phyloP scores from a whole-genome alignment of 1,284 basidiomycete species.

The Ceratobasidium sp. region DNA sequence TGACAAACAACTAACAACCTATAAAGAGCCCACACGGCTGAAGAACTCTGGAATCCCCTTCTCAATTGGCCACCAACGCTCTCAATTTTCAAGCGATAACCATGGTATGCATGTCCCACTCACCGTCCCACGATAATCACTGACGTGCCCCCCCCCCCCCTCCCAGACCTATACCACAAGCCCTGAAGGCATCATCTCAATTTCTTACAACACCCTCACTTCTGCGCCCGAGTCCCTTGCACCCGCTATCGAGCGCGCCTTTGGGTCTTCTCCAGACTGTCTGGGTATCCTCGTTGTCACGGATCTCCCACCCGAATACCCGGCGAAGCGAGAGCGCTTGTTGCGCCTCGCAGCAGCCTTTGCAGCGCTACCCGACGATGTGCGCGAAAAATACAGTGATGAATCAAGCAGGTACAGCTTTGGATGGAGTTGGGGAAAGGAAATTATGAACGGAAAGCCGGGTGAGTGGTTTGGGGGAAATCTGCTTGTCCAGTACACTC shows the following conservation, averaged over 20 bases:
- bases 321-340: conserved; percentile 70
- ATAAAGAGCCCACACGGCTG: conserved; percentile 18
- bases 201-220: conserved; percentile 73
- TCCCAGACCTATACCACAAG: conserved; percentile 38
- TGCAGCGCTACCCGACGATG: conserved; percentile 70
- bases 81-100: conserved; percentile 4
- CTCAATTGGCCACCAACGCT: not conserved
- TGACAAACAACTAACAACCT: conserved; percentile 1
- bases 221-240: conserved; percentile 68
- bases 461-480: conserved; percentile 57
- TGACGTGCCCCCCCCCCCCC: not conserved
- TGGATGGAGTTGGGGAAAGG: conserved; percentile 95
- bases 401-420: conserved; percentile 78
- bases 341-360: conserved; percentile 79
- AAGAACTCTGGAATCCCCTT: conserved; percentile 1
- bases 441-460: conserved; percentile 93
- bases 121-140: not conserved
- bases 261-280: conserved; percentile 78
- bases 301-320: conserved; percentile 78
- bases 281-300: conserved; percentile 83
- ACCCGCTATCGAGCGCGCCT: conserved; percentile 73
- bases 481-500: too few relatives aligned
- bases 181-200: conserved; percentile 68
- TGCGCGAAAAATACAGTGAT: conserved; percentile 77
- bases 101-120: conserved; percentile 9